Evolutionary conservation across 306 rosid species (phyloP).

Genomic region (Carpinus fangiana): DNA sequence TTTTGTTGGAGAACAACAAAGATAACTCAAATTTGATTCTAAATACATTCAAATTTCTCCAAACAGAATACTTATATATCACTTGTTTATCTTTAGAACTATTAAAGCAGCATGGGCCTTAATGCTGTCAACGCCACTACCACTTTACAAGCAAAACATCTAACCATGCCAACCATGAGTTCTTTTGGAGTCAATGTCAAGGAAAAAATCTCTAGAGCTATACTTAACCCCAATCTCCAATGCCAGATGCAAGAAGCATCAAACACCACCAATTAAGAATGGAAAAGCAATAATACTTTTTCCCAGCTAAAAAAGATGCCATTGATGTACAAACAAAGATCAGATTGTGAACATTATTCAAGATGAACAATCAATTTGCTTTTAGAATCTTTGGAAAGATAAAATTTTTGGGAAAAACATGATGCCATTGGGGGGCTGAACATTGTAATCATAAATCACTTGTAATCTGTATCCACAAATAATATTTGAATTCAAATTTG

Average conservation of each 20-base stretch:
- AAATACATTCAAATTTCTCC: neutral
- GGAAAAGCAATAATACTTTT: slow-evolving; percentile 53
- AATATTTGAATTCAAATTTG: too few relatives aligned
- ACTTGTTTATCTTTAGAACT: slow-evolving; percentile 43
- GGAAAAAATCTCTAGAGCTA: slow-evolving; percentile 35
- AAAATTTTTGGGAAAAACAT: too few relatives aligned
- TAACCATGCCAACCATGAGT: slow-evolving; percentile 72
- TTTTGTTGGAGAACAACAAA: too few relatives aligned
- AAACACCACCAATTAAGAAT: slow-evolving; percentile 76
- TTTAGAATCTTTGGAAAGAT: too few relatives aligned
- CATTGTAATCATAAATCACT: too few relatives aligned
- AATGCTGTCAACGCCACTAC: slow-evolving; percentile 82
- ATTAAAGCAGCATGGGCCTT: slow-evolving; percentile 49
- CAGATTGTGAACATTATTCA: slow-evolving; percentile 18
- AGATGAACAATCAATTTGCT: too few relatives aligned
- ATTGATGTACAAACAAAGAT: slow-evolving; percentile 54
- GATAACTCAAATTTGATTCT: neutral
- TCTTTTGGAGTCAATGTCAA: slow-evolving; percentile 56
- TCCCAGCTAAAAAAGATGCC: slow-evolving; percentile 50
- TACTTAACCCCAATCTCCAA: slow-evolving; percentile 38
- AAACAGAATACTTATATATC: slow-evolving; percentile 21
- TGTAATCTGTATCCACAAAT: too few relatives aligned
- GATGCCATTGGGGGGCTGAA: too few relatives aligned
- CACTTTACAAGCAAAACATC: slow-evolving; percentile 76
- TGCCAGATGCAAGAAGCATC: slow-evolving; percentile 76